Evolutionary conservation across 2,329 filamentous ascomycete species (phyloP).

Genomic region (Amphichorda felina): DNA sequence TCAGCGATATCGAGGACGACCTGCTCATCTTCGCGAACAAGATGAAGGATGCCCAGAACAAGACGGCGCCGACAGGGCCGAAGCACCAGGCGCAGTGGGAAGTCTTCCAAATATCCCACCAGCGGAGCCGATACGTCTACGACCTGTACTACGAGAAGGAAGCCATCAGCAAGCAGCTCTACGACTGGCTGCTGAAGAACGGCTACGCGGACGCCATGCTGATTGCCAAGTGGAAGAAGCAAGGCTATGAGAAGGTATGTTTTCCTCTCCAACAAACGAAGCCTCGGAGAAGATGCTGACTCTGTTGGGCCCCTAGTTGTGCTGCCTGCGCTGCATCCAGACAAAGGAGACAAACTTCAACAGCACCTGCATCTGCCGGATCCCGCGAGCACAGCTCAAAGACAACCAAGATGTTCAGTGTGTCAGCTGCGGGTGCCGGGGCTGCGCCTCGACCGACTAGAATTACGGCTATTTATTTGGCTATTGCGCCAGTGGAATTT

Average conservation of each 20-base stretch:
- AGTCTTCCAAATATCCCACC: constrained; percentile 93
- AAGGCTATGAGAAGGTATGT: constrained; percentile 89
- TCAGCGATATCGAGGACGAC: constrained; percentile 79
- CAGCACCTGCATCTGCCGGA: constrained; percentile 91
- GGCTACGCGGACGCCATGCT: constrained; percentile 88
- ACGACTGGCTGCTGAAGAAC: constrained; percentile 96
- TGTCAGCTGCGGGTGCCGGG: constrained; percentile 87
- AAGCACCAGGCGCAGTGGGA: constrained; percentile 94
- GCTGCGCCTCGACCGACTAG: constrained; percentile 78
- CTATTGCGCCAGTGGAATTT: too few relatives aligned
- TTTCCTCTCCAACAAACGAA: background rate
- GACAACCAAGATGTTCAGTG: constrained; percentile 86
- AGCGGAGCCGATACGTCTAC: constrained; percentile 86
- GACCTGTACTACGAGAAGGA: constrained; percentile 97
- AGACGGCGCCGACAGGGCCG: constrained; percentile 64
- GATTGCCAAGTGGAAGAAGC: constrained; percentile 99
- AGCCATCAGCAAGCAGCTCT: constrained; percentile 82
- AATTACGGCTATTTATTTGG: background rate
- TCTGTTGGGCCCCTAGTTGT: constrained; percentile 46
- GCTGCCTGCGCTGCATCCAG: constrained; percentile 91
- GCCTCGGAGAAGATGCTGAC: background rate
- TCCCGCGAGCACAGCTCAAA: constrained; percentile 81
- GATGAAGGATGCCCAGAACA: constrained; percentile 93
- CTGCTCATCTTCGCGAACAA: constrained; percentile 78
- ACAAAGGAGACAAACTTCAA: constrained; percentile 99